These are phyloP conservation scores for Parasarocladium wereldwijsianum DNA, from an alignment of 2,329 filamentous ascomycete genomes.

Conservation along the genomic window DNA sequence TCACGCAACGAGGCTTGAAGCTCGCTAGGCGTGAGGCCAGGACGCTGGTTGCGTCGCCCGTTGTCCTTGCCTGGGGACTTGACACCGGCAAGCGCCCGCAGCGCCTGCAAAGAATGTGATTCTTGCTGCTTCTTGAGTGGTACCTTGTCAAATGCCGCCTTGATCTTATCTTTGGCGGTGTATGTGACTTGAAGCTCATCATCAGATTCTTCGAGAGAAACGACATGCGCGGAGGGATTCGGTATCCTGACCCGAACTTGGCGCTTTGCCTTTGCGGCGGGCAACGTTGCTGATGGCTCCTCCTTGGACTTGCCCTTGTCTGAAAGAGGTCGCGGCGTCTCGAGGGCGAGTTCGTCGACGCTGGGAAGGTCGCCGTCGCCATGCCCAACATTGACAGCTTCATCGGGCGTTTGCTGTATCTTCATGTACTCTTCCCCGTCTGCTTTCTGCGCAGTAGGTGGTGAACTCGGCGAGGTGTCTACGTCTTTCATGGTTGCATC, in stretches of 20 bases:
- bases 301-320: constrained; percentile 51
- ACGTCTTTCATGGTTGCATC: constrained; percentile 35
- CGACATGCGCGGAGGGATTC: constrained; percentile 20
- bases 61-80: constrained; percentile 43
- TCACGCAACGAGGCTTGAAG: constrained; percentile 54
- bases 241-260: constrained; percentile 37
- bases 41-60: constrained; percentile 26
- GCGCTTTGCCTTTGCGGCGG: constrained; percentile 22
- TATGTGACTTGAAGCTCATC: constrained; percentile 51
- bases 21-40: constrained; percentile 52
- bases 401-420: constrained; percentile 5
- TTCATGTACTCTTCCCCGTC: constrained; percentile 4
- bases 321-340: constrained; percentile 18
- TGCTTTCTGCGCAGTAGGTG: constrained; percentile 24
- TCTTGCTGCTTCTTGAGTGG: constrained; percentile 50
- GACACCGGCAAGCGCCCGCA: constrained; percentile 64
- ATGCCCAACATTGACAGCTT: constrained; percentile 9
- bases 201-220: constrained; percentile 27
- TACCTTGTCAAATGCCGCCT: constrained; percentile 55
- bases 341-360: constrained; percentile 18
- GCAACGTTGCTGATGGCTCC: constrained; percentile 8
- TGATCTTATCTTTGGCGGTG: constrained; percentile 34
- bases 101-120: constrained; percentile 44
- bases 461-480: constrained; percentile 62
- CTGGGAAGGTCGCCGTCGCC: constrained; percentile 21